These are phyloP conservation scores for Tuber aestivum DNA, from an alignment of 495 filamentous ascomycete species.

Conservation along the genomic window DNA sequence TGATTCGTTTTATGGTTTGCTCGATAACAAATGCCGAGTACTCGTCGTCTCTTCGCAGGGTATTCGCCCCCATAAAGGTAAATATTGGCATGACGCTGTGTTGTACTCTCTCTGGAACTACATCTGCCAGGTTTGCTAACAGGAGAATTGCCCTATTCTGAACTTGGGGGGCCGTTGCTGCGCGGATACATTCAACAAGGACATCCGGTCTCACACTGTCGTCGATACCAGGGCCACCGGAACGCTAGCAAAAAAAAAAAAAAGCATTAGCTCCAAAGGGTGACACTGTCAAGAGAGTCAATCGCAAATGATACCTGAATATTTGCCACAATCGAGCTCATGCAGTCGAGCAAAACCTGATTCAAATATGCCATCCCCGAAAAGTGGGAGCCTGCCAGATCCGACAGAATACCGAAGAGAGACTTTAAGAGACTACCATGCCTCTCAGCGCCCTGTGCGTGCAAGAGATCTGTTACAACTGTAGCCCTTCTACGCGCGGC, in stretches of 20 bases:
- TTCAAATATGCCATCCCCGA: constrained; percentile 84
- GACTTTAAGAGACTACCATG: constrained; percentile 67
- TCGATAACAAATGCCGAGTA: constrained; percentile 92
- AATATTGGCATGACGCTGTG: constrained; percentile 99
- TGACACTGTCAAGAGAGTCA: background rate
- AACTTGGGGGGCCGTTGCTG: constrained; percentile 77
- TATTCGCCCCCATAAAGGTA: constrained; percentile 88
- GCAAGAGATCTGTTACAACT: constrained; percentile 80
- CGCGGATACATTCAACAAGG: constrained; percentile 83
- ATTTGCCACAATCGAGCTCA: constrained; percentile 70
- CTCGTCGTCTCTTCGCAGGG: constrained; percentile 84
- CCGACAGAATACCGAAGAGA: constrained; percentile 74
- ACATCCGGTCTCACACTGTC: constrained; percentile 74
- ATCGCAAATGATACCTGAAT: constrained; percentile 50
- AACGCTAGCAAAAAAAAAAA: constrained; percentile 12
- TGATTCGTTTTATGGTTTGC: constrained; percentile 79
- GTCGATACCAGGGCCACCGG: constrained; percentile 60
- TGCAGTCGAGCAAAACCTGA: constrained; percentile 65
- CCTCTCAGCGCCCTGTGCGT: constrained; percentile 63
- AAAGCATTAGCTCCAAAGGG: background rate
- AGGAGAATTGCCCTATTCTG: constrained; percentile 89
- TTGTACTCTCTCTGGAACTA: constrained; percentile 78
- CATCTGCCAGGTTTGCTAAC: constrained; percentile 71
- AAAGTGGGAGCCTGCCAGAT: constrained; percentile 71
- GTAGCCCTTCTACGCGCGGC: constrained; percentile 66